phyloP scores from a whole-genome alignment of 768 basidiomycete genomes.

The Leccinellum albellum region DNA sequence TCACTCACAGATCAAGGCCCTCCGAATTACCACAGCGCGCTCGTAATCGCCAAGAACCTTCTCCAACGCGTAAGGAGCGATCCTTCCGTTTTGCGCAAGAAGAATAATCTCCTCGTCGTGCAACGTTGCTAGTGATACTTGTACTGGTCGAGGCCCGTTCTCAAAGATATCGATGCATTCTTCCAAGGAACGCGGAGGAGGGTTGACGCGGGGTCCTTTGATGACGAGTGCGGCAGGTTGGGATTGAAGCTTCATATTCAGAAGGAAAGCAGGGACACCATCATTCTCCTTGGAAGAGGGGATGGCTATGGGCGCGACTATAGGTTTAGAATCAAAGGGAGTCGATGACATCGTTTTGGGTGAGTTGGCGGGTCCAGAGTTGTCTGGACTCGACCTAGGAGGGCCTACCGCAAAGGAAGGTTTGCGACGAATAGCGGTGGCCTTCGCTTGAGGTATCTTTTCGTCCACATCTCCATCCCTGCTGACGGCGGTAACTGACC shows the following conservation, averaged over 20 bases:
- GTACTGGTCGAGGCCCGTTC: conserved; percentile 61
- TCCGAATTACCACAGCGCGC: conserved; percentile 80
- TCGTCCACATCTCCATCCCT: conserved; percentile 22
- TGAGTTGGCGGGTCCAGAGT: conserved; percentile 12
- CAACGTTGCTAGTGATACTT: conserved; percentile 54
- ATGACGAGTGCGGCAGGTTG: conserved; percentile 16
- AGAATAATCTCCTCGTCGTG: conserved; percentile 91
- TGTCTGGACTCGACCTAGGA: conserved; percentile 11
- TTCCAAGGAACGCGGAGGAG: conserved; percentile 52
- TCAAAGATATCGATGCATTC: conserved; percentile 82
- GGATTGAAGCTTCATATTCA: conserved; percentile 34
- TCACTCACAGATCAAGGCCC: conserved; percentile 83
- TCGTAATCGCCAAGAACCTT: conserved; percentile 86
- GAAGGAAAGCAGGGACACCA: conserved; percentile 27
- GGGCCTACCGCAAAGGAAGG: conserved; percentile 27
- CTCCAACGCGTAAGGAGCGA: conserved; percentile 92
- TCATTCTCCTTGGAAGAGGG: conserved; percentile 14
- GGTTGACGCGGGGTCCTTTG: conserved; percentile 12
- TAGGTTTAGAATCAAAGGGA: conserved; percentile 6
- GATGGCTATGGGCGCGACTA: conserved; percentile 26
- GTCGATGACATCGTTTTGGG: conserved; percentile 17
- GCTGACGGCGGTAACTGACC: conserved; percentile 20
- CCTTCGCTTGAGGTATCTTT: conserved; percentile 11
- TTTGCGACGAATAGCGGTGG: conserved; percentile 9
- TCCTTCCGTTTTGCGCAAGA: conserved; percentile 86